phyloP scores from a whole-genome alignment of 257 asterid genomes.

The Thymus mandschuricus region DNA sequence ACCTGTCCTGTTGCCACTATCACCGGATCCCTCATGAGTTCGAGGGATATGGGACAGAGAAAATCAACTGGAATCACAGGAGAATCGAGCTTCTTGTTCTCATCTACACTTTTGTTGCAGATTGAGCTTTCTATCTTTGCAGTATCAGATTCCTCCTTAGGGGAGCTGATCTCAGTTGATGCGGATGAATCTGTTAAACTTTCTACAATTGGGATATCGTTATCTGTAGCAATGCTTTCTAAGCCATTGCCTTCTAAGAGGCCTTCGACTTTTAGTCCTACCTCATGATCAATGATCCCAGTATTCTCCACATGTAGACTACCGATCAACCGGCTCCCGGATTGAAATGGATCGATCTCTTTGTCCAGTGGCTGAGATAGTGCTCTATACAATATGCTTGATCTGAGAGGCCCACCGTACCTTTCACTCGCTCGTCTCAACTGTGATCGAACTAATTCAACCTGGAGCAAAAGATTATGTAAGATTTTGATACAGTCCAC shows the following conservation, averaged over 20 bases:
- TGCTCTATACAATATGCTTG: conserved; percentile 59
- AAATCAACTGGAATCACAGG: conserved; percentile 77
- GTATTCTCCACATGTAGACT: conserved; percentile 52
- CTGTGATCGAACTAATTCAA: conserved; percentile 66
- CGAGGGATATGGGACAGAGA: conserved; percentile 95
- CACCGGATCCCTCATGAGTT: conserved; percentile 96
- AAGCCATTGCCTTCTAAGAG: conserved; percentile 37
- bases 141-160: conserved; percentile 43
- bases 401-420: conserved; percentile 73
- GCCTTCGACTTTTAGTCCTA: conserved; percentile 38
- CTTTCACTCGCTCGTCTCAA: conserved; percentile 86
- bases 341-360: conserved; percentile 61
- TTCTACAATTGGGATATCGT: conserved; percentile 35
- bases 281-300: conserved; percentile 64
- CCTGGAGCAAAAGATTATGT: conserved; percentile 52
- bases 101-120: conserved; percentile 49
- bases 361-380: conserved; percentile 70
- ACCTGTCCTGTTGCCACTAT: conserved; percentile 90
- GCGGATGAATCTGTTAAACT: conserved; percentile 39
- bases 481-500: conserved; percentile 22
- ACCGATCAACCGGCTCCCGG: conserved; percentile 47
- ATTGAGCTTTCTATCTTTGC: conserved; percentile 38
- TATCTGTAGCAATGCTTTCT: conserved; percentile 40
- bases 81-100: conserved; percentile 63
- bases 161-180: conserved; percentile 39